Base-by-base conservation (phyloP, 805 yeast genomes). In the Pichia membranifaciens region DNA sequence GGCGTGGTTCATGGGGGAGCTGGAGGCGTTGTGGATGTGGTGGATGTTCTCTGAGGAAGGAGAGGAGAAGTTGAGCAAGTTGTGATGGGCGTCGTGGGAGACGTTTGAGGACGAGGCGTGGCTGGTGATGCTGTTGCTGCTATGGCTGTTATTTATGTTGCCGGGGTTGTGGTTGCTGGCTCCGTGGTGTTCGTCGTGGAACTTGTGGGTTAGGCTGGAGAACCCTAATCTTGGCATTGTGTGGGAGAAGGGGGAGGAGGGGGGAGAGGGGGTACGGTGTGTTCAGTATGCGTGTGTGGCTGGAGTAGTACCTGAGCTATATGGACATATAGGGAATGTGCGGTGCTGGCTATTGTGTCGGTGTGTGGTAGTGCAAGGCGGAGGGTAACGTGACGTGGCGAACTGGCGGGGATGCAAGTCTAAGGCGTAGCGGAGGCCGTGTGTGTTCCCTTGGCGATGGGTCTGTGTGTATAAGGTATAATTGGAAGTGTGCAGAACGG, bases 151-250 rank as follows among this genome's bases (percentile, higher is more conserved):
- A 12, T 34, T 34, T 12, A 18, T 34, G 20, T 3, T 38, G 33
- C 10, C 23, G 28, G 13, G 34, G 41, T 18, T 15, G 32, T 15
- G 29, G 15, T n/a, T 13, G 15, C 46, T n/a, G n/a, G n/a, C n/a
- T n/a, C n/a, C 45, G 39, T 53, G 51, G 25, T 45, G 49, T 5
- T 57, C 58, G n/a, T 55, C 58, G 32, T 49, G 60, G 22, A 56
- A 55, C 18, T 58, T 59, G 50, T 59, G 64, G 8, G 58, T 48
- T 41, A 57, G 41, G 28, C 50, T 58, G 38, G 56, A 54, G 47
- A 61, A 52, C 3, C 59, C 54, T 48, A 61, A 59, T 49, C 70
- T 54, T 18, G 65, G 65, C 65, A 61, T 61, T 31, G 4, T 36
- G 41, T 20, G n/a, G n/a, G 8, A 8, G 29, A 25, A 8, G 7